A percentile compares a stretch with the other conserved stretches of the same genome.
Conservation (phyloP, 2,329 filamentous ascomycete genomes). For the Rhexocercosporidium sp. region DNA sequence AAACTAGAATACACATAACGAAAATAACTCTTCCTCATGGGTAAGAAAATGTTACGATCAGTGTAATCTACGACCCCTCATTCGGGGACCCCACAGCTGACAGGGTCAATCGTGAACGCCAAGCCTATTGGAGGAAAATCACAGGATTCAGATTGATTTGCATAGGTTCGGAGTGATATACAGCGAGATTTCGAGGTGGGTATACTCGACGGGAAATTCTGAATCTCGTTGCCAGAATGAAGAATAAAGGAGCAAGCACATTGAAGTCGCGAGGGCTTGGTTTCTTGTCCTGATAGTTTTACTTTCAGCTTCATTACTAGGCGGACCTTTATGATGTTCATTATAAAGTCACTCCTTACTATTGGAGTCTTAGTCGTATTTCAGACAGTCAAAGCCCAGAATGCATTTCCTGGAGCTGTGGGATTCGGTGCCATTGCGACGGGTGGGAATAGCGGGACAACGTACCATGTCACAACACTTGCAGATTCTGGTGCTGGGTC, state of each 20-base stretch:
- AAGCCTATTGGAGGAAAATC: background rate
- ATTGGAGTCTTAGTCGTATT: background rate
- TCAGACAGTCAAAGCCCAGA: background rate
- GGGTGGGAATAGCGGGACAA: conserved; percentile 50
- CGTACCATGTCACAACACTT: conserved; percentile 52
- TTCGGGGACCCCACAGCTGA: background rate
- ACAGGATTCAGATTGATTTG: background rate
- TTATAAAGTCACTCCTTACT: background rate
- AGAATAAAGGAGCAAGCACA: too few species aligned
- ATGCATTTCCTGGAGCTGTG: conserved; percentile 53
- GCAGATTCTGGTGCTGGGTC: conserved; percentile 52
- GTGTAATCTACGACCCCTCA: background rate
- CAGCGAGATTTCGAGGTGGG: background rate
- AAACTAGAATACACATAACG: too few species aligned
- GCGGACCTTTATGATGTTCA: background rate
- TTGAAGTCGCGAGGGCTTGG: background rate
- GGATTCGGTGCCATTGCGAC: conserved; percentile 53
- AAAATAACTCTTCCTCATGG: background rate
- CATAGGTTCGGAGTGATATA: background rate
- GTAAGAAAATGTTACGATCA: too few species aligned
- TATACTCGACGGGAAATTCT: background rate
- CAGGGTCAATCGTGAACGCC: background rate
- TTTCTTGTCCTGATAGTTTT: background rate
- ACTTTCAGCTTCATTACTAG: background rate
- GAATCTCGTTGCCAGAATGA: background rate